Evolutionary conservation across 371 early-diverging fungal species (phyloP).

Genomic region (Mucor saturninus): DNA sequence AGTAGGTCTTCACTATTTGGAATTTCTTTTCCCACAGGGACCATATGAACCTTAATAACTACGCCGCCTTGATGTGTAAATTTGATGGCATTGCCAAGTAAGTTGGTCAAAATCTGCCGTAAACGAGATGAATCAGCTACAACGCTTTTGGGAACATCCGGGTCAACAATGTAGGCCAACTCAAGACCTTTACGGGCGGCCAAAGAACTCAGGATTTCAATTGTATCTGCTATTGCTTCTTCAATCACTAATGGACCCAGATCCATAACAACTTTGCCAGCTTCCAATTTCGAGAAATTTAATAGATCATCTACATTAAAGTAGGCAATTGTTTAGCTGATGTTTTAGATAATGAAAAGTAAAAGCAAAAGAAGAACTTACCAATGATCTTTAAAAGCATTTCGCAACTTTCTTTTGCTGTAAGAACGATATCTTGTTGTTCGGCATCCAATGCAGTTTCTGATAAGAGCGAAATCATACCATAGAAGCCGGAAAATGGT

Average conservation of each 20-base stretch:
- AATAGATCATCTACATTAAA: conserved; percentile 41
- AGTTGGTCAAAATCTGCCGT: conserved; percentile 51
- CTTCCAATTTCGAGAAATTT: conserved; percentile 62
- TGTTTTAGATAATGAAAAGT: not conserved
- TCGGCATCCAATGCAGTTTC: conserved; percentile 63
- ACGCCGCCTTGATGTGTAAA: conserved; percentile 68
- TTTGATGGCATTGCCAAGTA: conserved; percentile 70
- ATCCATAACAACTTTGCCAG: conserved; percentile 50
- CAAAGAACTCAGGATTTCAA: conserved; percentile 57
- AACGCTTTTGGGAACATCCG: conserved; percentile 50
- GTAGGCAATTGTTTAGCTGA: not conserved
- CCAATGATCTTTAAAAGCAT: conserved; percentile 57
- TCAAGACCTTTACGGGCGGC: conserved; percentile 58
- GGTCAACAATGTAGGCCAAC: conserved; percentile 54
- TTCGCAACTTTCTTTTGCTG: conserved; percentile 65
- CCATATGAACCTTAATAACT: conserved; percentile 49
- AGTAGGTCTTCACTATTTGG: conserved; percentile 15
- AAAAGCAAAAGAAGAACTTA: conserved; percentile 11
- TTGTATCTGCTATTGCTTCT: conserved; percentile 58
- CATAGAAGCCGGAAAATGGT: conserved; percentile 69
- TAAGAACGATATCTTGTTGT: conserved; percentile 61
- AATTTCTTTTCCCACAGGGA: conserved; percentile 19
- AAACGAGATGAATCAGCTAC: conserved; percentile 49
- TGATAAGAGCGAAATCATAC: conserved; percentile 62
- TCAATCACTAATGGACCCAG: conserved; percentile 60